Conservation (phyloP, 768 basidiomycete genomes). For the Artomyces pyxidatus region DNA sequence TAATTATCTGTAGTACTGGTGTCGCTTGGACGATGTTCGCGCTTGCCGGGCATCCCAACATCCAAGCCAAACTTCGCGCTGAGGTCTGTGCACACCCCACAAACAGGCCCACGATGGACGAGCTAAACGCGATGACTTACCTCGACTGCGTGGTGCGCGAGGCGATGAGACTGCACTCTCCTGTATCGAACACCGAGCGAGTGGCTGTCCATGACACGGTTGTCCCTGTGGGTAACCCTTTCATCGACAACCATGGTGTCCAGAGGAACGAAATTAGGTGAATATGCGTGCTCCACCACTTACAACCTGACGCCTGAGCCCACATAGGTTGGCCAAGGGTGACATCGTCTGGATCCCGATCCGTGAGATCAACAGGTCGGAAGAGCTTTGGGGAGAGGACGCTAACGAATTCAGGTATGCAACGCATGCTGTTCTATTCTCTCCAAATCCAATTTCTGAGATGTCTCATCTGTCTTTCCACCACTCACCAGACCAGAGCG, state of each 20-base stretch:
- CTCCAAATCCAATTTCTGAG: too few species aligned
- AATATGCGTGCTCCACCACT: neutral
- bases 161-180: constrained; percentile 10
- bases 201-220: constrained; percentile 10
- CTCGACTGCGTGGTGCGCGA: constrained; percentile 30
- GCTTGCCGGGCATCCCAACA: constrained; percentile 36
- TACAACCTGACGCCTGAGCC: neutral
- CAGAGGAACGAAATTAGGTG: constrained; percentile 11
- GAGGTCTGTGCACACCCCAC: constrained; percentile 46
- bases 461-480: neutral
- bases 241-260: constrained; percentile 13
- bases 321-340: constrained; percentile 3
- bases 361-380: constrained; percentile 5
- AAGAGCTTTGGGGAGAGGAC: constrained; percentile 15
- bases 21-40: constrained; percentile 54
- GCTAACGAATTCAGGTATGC: constrained; percentile 19
- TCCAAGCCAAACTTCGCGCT: constrained; percentile 49
- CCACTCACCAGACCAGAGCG: constrained; percentile 13
- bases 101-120: constrained; percentile 61
- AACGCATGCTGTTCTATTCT: neutral
- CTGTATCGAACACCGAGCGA: constrained; percentile 10
- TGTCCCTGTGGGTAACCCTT: constrained; percentile 13
- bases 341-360: constrained; percentile 10
- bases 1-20: constrained; percentile 22
- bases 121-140: constrained; percentile 56